A percentile compares a stretch with the other conserved stretches of the same genome.
These are phyloP conservation scores for Rhynchospora breviuscula DNA, from an alignment of 176 grass and related monocot genomes.

Conservation along the genomic window DNA sequence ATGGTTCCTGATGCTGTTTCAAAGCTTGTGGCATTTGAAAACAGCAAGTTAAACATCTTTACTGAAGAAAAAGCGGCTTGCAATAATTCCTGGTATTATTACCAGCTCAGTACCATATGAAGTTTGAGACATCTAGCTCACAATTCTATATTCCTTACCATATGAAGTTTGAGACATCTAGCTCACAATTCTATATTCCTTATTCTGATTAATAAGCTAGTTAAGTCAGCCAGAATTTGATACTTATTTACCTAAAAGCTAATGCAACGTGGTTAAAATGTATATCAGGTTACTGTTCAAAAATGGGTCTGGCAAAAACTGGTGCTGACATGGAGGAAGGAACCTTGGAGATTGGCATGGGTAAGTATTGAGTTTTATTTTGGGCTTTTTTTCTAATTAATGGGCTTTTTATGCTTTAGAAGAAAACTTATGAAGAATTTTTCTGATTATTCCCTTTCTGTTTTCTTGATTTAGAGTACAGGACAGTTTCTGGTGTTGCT, in stretches of 20 bases:
- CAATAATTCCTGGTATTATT: not conserved
- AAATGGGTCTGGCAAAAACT: slow-evolving; percentile 69
- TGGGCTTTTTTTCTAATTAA: not conserved
- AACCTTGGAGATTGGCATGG: slow-evolving; percentile 77
- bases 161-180: not conserved
- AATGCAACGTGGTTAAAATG: not conserved
- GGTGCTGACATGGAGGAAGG: slow-evolving; percentile 63
- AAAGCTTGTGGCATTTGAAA: not conserved
- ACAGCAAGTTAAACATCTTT: not conserved
- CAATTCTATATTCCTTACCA: not conserved
- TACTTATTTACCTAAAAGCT: not conserved
- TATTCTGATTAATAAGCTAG: not conserved
- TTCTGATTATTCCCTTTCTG: not conserved
- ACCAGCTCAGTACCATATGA: not conserved
- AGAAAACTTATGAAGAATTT: not conserved
- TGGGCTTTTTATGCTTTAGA: not conserved
- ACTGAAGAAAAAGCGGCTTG: not conserved
- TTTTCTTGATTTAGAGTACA: slow-evolving; percentile 60
- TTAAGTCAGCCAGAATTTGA: not conserved
- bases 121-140: not conserved
- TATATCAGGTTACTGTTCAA: slow-evolving; percentile 36
- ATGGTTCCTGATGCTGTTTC: not conserved
- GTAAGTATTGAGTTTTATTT: slow-evolving; percentile 26
- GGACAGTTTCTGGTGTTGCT: slow-evolving; percentile 93
- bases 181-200: not conserved